Conservation (phyloP, 441 rosid genomes). For the Adansonia gregorii region DNA sequence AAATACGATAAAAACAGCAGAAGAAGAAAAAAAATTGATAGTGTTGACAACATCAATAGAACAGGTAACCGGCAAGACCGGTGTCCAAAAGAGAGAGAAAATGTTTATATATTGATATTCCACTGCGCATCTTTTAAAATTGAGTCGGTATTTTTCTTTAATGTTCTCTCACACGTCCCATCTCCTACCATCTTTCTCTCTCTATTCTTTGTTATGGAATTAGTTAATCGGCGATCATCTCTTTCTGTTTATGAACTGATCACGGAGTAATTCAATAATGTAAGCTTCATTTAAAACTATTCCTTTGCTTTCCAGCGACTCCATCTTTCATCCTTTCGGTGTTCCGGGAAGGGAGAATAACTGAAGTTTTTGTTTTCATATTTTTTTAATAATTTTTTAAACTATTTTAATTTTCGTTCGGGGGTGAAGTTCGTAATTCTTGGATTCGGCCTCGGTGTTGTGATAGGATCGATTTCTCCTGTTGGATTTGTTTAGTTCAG, state of each 20-base stretch:
- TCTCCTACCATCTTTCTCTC: constrained; percentile 24
- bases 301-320: constrained; percentile 15
- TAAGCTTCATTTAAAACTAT: constrained; percentile 4
- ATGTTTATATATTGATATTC: too few relatives aligned
- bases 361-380: neutral
- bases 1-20: too few relatives aligned
- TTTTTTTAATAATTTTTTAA: neutral
- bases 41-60: too few relatives aligned
- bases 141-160: constrained; percentile 31
- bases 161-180: constrained; percentile 54
- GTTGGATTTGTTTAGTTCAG: constrained; percentile 11
- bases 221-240: constrained; percentile 39
- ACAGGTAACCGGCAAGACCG: too few relatives aligned
- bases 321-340: constrained; percentile 23
- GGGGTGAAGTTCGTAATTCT: neutral
- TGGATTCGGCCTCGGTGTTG: constrained; percentile 11
- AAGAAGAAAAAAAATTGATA: too few relatives aligned
- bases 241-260: constrained; percentile 27
- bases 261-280: constrained; percentile 34
- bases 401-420: too few relatives aligned
- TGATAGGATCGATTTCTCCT: constrained; percentile 25
- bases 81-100: too few relatives aligned
- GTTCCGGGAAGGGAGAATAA: constrained; percentile 6
- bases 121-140: too few relatives aligned
- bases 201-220: constrained; percentile 1